Evolutionary conservation across 345 rosid genomes (phyloP), one percentile per base, ranked within the genome.

Genomic region (Triadica sebifera): DNA sequence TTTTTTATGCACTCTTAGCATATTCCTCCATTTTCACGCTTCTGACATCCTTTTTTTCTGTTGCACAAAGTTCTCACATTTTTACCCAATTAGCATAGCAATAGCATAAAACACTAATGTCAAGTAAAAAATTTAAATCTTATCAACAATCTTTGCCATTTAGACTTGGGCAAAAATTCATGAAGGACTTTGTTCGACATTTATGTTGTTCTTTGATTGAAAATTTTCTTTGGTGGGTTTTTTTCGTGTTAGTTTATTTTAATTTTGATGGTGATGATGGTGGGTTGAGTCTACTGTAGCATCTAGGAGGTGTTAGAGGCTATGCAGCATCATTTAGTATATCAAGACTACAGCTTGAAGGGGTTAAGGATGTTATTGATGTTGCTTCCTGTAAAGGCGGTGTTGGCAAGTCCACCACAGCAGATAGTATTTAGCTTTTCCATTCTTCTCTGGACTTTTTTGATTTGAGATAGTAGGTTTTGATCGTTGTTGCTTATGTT

Each of bases 311-410:
- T 70, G 72, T 68, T 11, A 80, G 89, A 81, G 65, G 60, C 47
- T 85, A 78, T 72, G 75, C 88, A 24, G 85, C 72, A 5, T 15
- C 67, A 12, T 74, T 82, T 75, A 75, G 79, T 65, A 80, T 71
- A 43, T 84, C 86, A n/a, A 90, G 82, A 81, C 87, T 93, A 74
- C 85, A 80, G 71, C 86, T 93, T 65, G 81, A 86, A 6, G 97
- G n/a, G 46, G 97, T 95, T 59, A 84, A 81, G 81, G 92, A 95
- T 75, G 87, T 95, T 29, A 88, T 93, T 72, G 94, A 96, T 43
- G 90, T 95, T 71, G 99, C 99, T 70, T 95, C 98, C 8, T 94
- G 94, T 59, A 95, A 93, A 87, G 99, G 99, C 19, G 97, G 96
- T 25, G 98, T 95, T 41, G 97, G 99, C 78, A 95, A 95, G 81